Conservation (phyloP, 305 asterid species). For the Fraxinus sp. region DNA sequence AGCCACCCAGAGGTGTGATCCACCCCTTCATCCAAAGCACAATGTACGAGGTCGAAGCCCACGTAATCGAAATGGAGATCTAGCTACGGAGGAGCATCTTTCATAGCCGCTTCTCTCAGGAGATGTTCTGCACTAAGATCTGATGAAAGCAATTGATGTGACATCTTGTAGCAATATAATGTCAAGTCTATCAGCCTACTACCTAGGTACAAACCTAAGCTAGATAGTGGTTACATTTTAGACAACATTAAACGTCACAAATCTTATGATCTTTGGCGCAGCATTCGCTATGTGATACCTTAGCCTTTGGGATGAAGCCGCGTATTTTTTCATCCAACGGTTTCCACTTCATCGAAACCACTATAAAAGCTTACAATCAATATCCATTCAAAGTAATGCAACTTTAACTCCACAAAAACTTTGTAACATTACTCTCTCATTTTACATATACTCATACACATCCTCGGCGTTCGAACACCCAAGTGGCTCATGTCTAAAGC, state of each 20-base stretch:
- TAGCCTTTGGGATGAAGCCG: not conserved
- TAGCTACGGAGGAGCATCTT: too few species aligned
- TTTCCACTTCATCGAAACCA: not conserved
- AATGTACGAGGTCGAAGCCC: not conserved
- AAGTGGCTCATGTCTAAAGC: not conserved
- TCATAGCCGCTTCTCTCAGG: too few species aligned
- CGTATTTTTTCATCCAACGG: not conserved
- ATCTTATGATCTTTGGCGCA: not conserved
- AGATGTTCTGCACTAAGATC: not conserved
- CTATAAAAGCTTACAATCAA: not conserved
- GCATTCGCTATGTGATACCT: not conserved
- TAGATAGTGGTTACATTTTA: not conserved
- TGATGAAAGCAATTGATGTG: not conserved
- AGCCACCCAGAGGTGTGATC: not conserved
- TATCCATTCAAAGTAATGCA: too few species aligned
- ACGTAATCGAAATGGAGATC: not conserved
- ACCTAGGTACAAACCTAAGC: not conserved
- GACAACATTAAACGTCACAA: not conserved
- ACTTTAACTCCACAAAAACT: not conserved
- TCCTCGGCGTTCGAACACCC: not conserved
- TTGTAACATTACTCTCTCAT: not conserved
- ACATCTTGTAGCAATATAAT: not conserved
- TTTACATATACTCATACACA: not conserved
- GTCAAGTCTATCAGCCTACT: not conserved
- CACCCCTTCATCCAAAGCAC: not conserved